Conservation (phyloP, 208 protist genomes). For the Acanthamoeba healyi region DNA sequence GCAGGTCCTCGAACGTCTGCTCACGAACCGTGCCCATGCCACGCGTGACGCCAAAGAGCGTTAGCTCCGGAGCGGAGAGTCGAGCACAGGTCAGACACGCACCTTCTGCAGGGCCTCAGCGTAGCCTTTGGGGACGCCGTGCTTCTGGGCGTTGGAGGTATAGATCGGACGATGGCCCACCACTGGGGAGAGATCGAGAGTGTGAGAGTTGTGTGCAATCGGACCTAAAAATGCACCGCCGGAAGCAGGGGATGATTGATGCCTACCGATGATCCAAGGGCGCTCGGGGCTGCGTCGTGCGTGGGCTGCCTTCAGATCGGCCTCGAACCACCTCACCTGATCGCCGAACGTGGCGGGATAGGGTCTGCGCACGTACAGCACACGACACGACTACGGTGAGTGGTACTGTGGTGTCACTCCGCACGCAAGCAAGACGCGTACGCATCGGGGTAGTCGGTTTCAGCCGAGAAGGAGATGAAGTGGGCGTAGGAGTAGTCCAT, state of each 20-base stretch:
- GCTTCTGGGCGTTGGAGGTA: constrained; percentile 16
- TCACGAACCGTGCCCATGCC: too few relatives aligned
- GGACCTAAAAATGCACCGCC: not conserved
- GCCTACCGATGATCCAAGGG: constrained; percentile 25
- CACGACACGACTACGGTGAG: not conserved
- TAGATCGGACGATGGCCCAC: constrained; percentile 57
- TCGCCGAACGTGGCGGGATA: constrained; percentile 34
- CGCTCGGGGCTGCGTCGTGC: not conserved
- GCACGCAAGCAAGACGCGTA: not conserved
- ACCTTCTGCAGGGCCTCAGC: not conserved
- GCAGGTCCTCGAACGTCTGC: too few relatives aligned
- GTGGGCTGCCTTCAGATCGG: constrained; percentile 17
- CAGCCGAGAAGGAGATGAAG: constrained; percentile 72
- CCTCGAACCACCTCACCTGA: constrained; percentile 70
- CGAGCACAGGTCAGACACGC: too few relatives aligned
- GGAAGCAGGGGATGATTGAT: not conserved
- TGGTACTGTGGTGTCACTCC: not conserved
- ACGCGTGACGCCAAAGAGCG: not conserved
- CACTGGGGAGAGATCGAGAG: not conserved
- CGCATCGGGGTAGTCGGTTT: constrained; percentile 70
- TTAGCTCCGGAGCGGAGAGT: too few relatives aligned
- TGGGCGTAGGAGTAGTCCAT: constrained; percentile 64
- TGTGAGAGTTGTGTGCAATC: not conserved
- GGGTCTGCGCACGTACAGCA: not conserved
- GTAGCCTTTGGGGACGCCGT: not conserved